Conservation (phyloP, 169 alveolate genomes). For the Plasmodium berghei region DNA sequence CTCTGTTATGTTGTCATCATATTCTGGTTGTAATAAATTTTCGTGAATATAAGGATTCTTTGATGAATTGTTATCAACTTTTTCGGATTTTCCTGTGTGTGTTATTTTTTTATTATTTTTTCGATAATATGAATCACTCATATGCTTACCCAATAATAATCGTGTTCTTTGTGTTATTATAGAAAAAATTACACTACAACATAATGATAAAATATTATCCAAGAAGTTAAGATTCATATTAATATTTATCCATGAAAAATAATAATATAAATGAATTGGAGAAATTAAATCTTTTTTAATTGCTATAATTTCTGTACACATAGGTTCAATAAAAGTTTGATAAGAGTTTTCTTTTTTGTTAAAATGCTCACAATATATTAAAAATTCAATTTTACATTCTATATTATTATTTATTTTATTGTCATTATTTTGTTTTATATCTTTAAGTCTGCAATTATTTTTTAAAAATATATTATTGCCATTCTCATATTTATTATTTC, state of each 20-base stretch:
- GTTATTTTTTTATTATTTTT: conserved; percentile 19
- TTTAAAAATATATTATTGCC: conserved; percentile 14
- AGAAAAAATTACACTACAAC: conserved; percentile 74
- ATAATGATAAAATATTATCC: conserved; percentile 60
- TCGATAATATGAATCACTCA: conserved; percentile 35
- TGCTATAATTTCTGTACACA: conserved; percentile 59
- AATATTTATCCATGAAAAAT: conserved; percentile 72
- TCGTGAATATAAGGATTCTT: conserved; percentile 24
- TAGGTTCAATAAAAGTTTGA: conserved; percentile 73
- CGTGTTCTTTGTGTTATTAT: conserved; percentile 75
- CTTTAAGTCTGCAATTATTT: conserved; percentile 30
- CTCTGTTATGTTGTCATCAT: conserved; percentile 61
- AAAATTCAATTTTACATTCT: conserved; percentile 52
- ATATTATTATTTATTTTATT: conserved; percentile 48
- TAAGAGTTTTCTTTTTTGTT: conserved; percentile 69
- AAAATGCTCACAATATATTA: conserved; percentile 64
- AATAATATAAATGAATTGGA: conserved; percentile 64
- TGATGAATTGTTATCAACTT: conserved; percentile 50
- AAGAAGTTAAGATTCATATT: conserved; percentile 57
- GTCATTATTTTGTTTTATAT: conserved; percentile 46
- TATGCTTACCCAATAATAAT: conserved; percentile 49
- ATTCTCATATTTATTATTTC: conserved; percentile 27
- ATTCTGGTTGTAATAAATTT: conserved; percentile 31
- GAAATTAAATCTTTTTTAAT: conserved; percentile 35
- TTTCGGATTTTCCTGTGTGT: conserved; percentile 27